Evolutionary conservation across 2,329 filamentous ascomycete species (phyloP), one percentile per base, ranked within the genome.

Genomic region (Monascus ruber): DNA sequence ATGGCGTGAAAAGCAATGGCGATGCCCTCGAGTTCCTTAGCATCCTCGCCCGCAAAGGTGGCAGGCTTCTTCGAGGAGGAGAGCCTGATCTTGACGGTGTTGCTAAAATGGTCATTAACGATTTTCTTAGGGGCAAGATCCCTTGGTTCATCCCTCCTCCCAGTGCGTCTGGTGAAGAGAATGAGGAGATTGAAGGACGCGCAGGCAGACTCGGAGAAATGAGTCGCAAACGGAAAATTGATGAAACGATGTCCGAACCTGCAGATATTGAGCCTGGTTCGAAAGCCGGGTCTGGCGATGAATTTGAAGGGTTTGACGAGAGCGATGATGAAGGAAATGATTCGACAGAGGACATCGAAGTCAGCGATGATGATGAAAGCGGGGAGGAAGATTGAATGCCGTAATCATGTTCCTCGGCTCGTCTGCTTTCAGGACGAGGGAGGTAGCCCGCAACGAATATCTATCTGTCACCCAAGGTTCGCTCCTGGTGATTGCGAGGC

Each of bases 71-170:
- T 10, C 87, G 86, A 58, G 89, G 85, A 42, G 91, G 89, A n/a
- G 91, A 96, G 60, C 83, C 89, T 4, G 91, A 98, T 60, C 68
- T 95, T 40, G 89, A 96, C 53, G 87, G 88, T 52, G 87, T 94
- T 35, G 91, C 91, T 1, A 94, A 94, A 64, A 94, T 94, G 79
- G 83, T 98, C 1, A 68, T 98, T 43, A 96, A 94, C 54, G 91
- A 98, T 57, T 98, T 96, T 59, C 77, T 96, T 55, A 72, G 91
- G 47, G 91, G 91, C 41, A 95, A 89, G 65, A 85, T 96, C 25
- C 91, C 91, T 1, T 98, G 93, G 91, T 98, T 87, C 56, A 91
- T 85, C 0, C 79, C 86, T 6, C 81, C 87, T 6, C 86, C 88
- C 2, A 65, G 72, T 9, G 56, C 63, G 35, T 69, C 66, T 6